Evolutionary conservation across 2,329 filamentous ascomycete species (phyloP).

Genomic region (Hymenoscyphus scutula): DNA sequence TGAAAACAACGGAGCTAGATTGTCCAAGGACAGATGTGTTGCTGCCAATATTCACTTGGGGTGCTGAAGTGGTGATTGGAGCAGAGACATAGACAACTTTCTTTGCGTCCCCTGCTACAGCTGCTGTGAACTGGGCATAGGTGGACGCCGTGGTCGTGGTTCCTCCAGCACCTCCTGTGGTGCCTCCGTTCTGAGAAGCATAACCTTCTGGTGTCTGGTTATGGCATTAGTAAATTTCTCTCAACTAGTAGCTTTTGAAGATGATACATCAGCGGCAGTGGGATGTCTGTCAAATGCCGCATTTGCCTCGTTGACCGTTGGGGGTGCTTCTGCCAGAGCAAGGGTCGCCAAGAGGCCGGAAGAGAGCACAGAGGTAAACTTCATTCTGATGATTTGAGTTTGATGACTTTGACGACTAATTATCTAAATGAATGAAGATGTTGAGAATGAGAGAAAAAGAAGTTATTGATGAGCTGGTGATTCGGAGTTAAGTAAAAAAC

Average conservation of each 20-base stretch:
- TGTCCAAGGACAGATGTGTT: conserved; percentile 52
- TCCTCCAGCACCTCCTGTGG: conserved; percentile 53
- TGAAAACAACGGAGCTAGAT: conserved; percentile 32
- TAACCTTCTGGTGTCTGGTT: conserved; percentile 37
- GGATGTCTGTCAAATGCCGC: conserved; percentile 41
- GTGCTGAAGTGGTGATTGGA: conserved; percentile 41
- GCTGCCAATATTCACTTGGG: conserved; percentile 45
- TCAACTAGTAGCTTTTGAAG: background rate
- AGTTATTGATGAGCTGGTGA: background rate
- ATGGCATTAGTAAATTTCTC: background rate
- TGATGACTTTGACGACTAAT: background rate
- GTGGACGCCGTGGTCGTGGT: conserved; percentile 53
- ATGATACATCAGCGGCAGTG: background rate
- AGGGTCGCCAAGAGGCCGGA: conserved; percentile 45
- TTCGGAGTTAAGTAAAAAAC: background rate
- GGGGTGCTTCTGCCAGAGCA: conserved; percentile 50
- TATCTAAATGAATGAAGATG: background rate
- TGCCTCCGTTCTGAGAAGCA: conserved; percentile 42
- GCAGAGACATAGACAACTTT: conserved; percentile 48
- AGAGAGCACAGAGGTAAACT: conserved; percentile 43
- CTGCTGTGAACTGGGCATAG: conserved; percentile 48
- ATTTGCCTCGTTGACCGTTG: conserved; percentile 43
- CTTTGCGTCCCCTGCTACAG: conserved; percentile 46
- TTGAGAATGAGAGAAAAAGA: background rate
- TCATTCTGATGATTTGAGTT: conserved; percentile 43